Evolutionary conservation across 306 rosid species (phyloP), one percentile per base, ranked within the genome.

Genomic region (Alnus rubra): DNA sequence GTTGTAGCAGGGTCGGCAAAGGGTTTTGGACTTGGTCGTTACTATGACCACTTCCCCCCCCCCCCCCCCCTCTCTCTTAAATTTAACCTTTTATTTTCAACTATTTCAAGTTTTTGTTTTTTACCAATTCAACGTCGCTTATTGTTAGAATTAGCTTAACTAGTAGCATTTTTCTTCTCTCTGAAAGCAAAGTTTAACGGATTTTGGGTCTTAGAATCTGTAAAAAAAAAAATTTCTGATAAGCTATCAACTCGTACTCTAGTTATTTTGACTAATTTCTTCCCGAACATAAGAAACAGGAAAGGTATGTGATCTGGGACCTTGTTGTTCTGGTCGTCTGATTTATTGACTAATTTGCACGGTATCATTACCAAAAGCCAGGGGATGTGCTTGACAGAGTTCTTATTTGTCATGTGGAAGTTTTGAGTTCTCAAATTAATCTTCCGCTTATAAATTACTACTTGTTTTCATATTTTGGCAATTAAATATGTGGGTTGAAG

Each of bases 401-500:
- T 2, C 33, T 16, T 45, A 1, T 53, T 35, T 48, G 9, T 37
- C 39, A 48, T 54, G 75, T 14, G 60, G 39, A 67, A 37, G 0
- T n/a, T 62, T 58, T 10, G 28, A 28, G 44, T 11, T 60, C 68
- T 60, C 12, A 10, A 31, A 11, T 31, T 62, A 4, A 9, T 31
- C 12, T 60, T 62, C 9, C 11, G 7, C 70, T 35, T 51, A 45
- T 30, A 50, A 1, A 5, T 28, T 50, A 49, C 39, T 19, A 30
- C 3, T 3, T 9, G 52, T 64, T 80, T 69, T 37, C 59, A 79
- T 23, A 15, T 74, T 74, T 73, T 54, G 79, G 68, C 8, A 76
- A 56, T 60, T 39, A 9, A 73, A 51, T 33, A 18, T 68, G 54
- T 31, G 65, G 16, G 60, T 35, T 65, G 55, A 42, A 67, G 2